These are phyloP conservation scores for Geotrichum bryndzae DNA, from an alignment of 1,139 yeast species.

Conservation along the genomic window DNA sequence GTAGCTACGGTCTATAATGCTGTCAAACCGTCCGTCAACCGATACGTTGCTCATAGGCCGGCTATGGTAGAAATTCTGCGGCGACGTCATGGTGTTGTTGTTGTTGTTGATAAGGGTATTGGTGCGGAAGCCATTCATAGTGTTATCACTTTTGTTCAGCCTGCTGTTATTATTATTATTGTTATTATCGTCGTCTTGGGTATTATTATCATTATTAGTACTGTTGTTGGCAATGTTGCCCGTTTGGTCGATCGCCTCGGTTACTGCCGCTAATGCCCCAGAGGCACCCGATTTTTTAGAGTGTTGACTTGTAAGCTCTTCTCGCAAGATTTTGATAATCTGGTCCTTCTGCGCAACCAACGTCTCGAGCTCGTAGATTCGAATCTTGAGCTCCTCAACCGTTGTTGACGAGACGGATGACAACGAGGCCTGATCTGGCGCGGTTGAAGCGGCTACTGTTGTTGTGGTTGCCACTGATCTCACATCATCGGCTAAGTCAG, in stretches of 20 bases:
- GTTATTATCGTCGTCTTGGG: not conserved
- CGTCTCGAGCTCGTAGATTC: conserved; percentile 12
- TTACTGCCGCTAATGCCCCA: not conserved
- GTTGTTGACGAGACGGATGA: not conserved
- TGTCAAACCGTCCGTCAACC: not conserved
- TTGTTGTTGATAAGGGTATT: not conserved
- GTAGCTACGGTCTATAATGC: not conserved
- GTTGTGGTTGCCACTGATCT: not conserved
- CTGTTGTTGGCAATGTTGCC: not conserved
- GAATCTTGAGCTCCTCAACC: not conserved
- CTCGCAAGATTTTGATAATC: conserved; percentile 5
- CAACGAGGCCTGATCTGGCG: not conserved
- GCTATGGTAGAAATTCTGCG: not conserved
- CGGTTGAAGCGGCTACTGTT: not conserved
- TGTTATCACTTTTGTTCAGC: not conserved
- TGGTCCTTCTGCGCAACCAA: conserved; percentile 12
- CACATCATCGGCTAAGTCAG: not conserved
- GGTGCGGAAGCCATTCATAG: not conserved
- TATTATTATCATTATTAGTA: not conserved
- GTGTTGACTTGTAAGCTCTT: conserved; percentile 1
- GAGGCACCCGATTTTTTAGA: not conserved
- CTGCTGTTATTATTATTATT: not conserved
- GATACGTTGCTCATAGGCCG: not conserved
- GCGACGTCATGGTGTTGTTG: not conserved
- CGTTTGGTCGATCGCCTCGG: not conserved